A percentile compares a stretch with the other conserved stretches of the same genome.
Evolutionary conservation across 148 eudicot species (phyloP).

Genomic region (Diospyros lotus): DNA sequence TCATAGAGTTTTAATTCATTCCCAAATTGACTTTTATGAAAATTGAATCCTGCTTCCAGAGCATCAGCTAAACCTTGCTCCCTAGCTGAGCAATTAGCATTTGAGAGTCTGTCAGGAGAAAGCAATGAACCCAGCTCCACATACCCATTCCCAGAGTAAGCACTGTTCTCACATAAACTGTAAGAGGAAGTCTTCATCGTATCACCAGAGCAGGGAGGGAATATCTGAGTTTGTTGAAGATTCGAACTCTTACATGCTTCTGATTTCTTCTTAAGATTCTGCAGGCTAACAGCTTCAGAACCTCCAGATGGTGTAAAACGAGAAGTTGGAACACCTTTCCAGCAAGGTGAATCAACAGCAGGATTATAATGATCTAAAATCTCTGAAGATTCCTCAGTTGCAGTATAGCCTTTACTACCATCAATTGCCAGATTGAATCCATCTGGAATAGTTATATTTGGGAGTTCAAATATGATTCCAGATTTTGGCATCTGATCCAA

Average conservation of each 20-base stretch:
- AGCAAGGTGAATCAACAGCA: slow-evolving; percentile 93
- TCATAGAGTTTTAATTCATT: slow-evolving; percentile 25
- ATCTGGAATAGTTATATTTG: slow-evolving; percentile 30
- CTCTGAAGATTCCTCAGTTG: slow-evolving; percentile 42
- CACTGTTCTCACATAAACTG: slow-evolving; percentile 14
- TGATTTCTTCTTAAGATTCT: slow-evolving; percentile 23
- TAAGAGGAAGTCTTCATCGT: slow-evolving; percentile 14
- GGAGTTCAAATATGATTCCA: slow-evolving; percentile 27
- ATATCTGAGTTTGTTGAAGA: slow-evolving; percentile 24
- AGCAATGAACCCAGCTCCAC: slow-evolving; percentile 14
- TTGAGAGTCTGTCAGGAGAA: slow-evolving; percentile 21
- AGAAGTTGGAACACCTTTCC: slow-evolving; percentile 76
- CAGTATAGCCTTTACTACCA: slow-evolving; percentile 29
- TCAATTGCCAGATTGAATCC: slow-evolving; percentile 26
- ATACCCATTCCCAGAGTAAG: slow-evolving; percentile 18
- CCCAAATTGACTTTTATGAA: slow-evolving; percentile 20
- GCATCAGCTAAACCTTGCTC: slow-evolving; percentile 17
- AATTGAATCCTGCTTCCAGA: slow-evolving; percentile 13
- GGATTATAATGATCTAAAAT: slow-evolving; percentile 45
- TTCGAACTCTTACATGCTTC: slow-evolving; percentile 29
- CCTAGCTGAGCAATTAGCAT: slow-evolving; percentile 9
- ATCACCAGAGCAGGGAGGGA: slow-evolving; percentile 18
- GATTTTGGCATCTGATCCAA: slow-evolving; percentile 17
- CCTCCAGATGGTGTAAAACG: slow-evolving; percentile 39
- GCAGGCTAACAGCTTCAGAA: slow-evolving; percentile 26